Evolutionary conservation across 1,284 basidiomycete genomes (phyloP).

Genomic region (Omphalotus olearius): DNA sequence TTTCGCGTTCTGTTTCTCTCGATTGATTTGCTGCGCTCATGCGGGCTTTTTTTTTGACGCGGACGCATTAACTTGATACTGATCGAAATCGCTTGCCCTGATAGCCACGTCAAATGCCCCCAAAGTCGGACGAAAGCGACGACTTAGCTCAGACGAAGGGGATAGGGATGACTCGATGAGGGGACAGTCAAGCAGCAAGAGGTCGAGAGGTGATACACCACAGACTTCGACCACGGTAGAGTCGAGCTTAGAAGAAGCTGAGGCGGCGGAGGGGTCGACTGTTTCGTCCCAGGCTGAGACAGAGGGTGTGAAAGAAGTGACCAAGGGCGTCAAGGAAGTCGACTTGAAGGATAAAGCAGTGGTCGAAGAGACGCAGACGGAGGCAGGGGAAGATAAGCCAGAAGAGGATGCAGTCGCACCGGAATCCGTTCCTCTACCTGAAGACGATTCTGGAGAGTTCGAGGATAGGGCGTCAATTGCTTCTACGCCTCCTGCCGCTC

Average conservation of each 20-base stretch:
- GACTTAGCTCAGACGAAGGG: conserved; percentile 49
- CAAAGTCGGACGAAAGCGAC: conserved; percentile 60
- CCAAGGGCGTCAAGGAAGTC: conserved; percentile 63
- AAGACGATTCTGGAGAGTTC: conserved; percentile 10
- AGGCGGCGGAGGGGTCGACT: conserved; percentile 16
- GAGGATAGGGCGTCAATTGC: conserved; percentile 9
- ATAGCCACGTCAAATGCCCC: conserved; percentile 72
- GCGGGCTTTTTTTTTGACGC: conserved; percentile 16
- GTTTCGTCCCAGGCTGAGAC: conserved; percentile 28
- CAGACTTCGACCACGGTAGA: conserved; percentile 18
- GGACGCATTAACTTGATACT: background rate
- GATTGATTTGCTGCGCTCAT: background rate
- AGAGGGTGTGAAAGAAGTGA: conserved; percentile 64
- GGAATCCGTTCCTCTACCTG: conserved; percentile 7
- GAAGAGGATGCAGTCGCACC: conserved; percentile 13
- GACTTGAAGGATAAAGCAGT: conserved; percentile 45
- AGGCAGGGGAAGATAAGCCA: conserved; percentile 15
- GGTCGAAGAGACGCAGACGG: conserved; percentile 17
- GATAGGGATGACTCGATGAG: conserved; percentile 36
- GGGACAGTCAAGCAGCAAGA: conserved; percentile 43
- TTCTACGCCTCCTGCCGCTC: conserved; percentile 7
- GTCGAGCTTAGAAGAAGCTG: conserved; percentile 12
- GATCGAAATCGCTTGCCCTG: background rate
- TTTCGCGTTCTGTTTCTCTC: conserved; percentile 13
- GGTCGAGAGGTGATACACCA: conserved; percentile 31